Conservation (phyloP, 371 early-diverging fungal genomes). For the Dentiscutata heterogama region DNA sequence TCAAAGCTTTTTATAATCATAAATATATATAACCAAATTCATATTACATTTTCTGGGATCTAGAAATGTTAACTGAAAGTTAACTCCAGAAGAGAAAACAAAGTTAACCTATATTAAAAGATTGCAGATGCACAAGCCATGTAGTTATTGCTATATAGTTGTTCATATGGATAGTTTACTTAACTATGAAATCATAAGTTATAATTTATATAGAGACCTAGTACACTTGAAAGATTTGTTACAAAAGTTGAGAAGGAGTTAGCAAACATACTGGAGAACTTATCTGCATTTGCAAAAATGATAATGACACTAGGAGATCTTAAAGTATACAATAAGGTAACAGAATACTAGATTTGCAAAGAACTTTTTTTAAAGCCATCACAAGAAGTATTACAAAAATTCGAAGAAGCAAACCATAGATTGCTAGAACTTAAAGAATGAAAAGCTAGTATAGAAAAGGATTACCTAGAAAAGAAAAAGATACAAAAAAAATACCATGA, state of each 20-base stretch:
- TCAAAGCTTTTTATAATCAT: constrained; percentile 27
- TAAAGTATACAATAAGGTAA: not conserved
- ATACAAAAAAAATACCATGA: constrained; percentile 21
- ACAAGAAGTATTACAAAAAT: not conserved
- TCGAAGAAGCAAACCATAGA: constrained; percentile 2
- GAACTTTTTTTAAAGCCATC: not conserved
- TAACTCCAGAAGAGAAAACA: constrained; percentile 20
- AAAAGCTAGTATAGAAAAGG: not conserved
- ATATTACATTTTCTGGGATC: constrained; percentile 15
- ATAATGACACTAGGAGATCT: constrained; percentile 14
- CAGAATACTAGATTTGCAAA: constrained; percentile 5
- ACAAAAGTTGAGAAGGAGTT: not conserved
- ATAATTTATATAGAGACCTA: constrained; percentile 31
- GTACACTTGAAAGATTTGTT: constrained; percentile 31
- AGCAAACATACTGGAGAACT: constrained; percentile 6
- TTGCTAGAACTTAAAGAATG: constrained; percentile 17
- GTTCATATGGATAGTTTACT: constrained; percentile 28
- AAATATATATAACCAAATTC: constrained; percentile 33
- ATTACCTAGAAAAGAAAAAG: constrained; percentile 24
- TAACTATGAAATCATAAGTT: constrained; percentile 31
- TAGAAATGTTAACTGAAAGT: constrained; percentile 1
- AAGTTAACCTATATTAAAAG: constrained; percentile 26
- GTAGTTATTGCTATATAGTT: constrained; percentile 8
- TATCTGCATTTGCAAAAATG: constrained; percentile 28
- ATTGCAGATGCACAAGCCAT: constrained; percentile 4